Evolutionary conservation across 345 rosid genomes (phyloP).

Genomic region (Euphorbia peplus): DNA sequence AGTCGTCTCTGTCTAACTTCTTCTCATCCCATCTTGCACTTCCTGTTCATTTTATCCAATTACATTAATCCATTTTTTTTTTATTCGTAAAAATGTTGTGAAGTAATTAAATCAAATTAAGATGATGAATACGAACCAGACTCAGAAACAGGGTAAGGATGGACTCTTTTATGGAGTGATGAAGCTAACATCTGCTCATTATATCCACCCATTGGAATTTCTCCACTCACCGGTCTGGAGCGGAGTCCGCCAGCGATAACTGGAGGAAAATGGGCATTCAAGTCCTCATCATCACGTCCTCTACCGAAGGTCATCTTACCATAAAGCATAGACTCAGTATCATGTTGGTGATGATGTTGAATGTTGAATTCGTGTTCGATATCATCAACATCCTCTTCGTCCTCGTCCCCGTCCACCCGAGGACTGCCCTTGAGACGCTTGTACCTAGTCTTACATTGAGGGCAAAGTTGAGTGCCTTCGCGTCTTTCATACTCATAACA

Average conservation of each 20-base stretch:
- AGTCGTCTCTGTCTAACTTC: conserved; percentile 96
- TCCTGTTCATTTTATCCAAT: conserved; percentile 33
- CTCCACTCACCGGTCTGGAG: conserved; percentile 94
- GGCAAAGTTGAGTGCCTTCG: conserved; percentile 88
- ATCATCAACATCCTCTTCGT: conserved; percentile 92
- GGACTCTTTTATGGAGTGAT: conserved; percentile 77
- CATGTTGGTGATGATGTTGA: conserved; percentile 66
- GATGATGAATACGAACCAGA: conserved; percentile 51
- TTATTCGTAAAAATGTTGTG: background rate
- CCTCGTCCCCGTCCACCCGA: conserved; percentile 93
- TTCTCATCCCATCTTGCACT: conserved; percentile 80
- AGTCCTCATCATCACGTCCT: conserved; percentile 85
- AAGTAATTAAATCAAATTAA: background rate
- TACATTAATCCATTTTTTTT: background rate
- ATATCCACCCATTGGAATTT: conserved; percentile 64
- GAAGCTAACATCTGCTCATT: conserved; percentile 61
- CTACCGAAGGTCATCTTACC: conserved; percentile 98
- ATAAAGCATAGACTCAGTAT: conserved; percentile 82
- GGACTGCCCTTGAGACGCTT: conserved; percentile 97
- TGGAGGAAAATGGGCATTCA: conserved; percentile 55
- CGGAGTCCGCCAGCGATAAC: conserved; percentile 53
- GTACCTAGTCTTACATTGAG: conserved; percentile 93
- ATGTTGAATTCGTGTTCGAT: conserved; percentile 91
- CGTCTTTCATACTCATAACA: conserved; percentile 96
- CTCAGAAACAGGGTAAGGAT: conserved; percentile 84